Conservation (phyloP, 2,329 filamentous ascomycete species). For the Ceratocystis diversiconidia region DNA sequence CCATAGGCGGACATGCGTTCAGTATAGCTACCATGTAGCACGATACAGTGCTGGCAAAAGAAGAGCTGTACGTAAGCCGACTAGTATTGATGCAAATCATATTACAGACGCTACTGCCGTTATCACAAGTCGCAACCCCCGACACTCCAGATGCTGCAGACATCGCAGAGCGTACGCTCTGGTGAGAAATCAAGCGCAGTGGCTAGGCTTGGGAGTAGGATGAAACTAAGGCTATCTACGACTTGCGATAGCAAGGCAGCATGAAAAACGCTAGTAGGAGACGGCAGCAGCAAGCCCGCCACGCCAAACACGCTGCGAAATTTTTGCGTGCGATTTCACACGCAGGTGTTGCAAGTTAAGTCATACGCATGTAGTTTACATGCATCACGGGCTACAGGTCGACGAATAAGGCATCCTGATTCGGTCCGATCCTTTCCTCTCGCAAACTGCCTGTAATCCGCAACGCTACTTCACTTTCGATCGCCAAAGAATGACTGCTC, state of each 20-base stretch:
- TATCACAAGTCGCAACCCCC: no score
- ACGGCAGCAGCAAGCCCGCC: neutral
- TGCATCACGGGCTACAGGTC: neutral
- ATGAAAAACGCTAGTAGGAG: neutral
- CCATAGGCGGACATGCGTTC: no score
- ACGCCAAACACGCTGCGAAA: neutral
- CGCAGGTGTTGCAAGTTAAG: neutral
- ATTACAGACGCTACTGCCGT: no score
- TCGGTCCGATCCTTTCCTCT: neutral
- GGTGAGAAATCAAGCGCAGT: neutral
- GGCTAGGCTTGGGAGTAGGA: neutral
- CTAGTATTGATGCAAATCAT: no score
- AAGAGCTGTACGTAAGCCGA: no score
- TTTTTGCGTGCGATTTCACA: neutral
- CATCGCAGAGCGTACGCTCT: neutral
- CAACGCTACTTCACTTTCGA: neutral
- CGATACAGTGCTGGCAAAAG: no score
- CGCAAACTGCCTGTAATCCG: neutral
- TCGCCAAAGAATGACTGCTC: neutral
- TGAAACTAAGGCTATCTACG: neutral
- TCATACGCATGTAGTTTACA: neutral
- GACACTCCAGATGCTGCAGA: no score
- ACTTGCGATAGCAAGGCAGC: neutral
- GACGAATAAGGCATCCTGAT: neutral
- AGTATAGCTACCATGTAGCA: no score